Evolutionary conservation across 164 flowering plant species (phyloP), one percentile per base, ranked within the genome.

Genomic region (Nelumbo lutea): DNA sequence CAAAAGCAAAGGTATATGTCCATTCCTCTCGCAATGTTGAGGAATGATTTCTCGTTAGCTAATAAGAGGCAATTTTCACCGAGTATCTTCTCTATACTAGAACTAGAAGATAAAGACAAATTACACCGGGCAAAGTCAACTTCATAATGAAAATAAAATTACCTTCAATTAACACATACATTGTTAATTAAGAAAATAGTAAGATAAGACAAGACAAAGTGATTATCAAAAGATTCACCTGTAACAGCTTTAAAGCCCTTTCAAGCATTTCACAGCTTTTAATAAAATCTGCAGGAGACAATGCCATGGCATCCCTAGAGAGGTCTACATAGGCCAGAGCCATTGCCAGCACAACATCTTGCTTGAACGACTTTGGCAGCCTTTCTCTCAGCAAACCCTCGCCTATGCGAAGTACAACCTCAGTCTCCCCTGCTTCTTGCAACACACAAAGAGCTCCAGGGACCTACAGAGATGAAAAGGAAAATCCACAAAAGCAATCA

Each of bases 251-350:
- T 80, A 95, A 80, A 66, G 99, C 97, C 76, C 90, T 79, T 81
- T 88, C 99, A 9, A 95, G 86, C 65, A 82, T 73, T 70, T 92
- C 95, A 78, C 96, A 89, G 48, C 93, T 87, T 59, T 45, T 61
- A 62, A 95, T 79, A 75, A 87, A 83, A 84, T 92, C 93, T 0
- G 99, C 97, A 0, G 93, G 96, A 46, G 87, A 70, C 74, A 88
- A 71, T 5, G 88, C 89, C 99, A 95, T 90, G 2, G 94, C 91
- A 79, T 95, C 97, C 82, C 99, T 89, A 0, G 97, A 92, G 55
- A 85, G 42, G 67, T 95, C 99, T 57, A 95, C 96, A 74, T 84
- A 95, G 6, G 99, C 94, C 65, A 90, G 88, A 1, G 97, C 87
- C 94, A 95, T 83, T 3, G 83, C 91, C 84, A 95, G 71, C 41